Base-by-base conservation (phyloP, 257 asterid genomes). In the Jasminum sambac region DNA sequence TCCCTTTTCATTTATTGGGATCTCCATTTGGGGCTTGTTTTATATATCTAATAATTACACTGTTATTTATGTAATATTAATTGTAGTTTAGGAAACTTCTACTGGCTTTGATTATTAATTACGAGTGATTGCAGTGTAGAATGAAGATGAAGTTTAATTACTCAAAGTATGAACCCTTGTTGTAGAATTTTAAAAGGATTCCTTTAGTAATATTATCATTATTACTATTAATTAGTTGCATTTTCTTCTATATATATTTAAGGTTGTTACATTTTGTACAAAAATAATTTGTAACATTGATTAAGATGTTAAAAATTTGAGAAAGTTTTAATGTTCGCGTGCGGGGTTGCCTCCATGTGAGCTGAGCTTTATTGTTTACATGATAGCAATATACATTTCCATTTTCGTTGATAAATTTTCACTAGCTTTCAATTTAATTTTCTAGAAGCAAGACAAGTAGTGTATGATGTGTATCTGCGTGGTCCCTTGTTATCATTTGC, bases 281-380 rank as follows among this genome's bases (percentile, higher is more conserved):
- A 41, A 41, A 41, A 41, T 41, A n/a, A n/a, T n/a, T n/a, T n/a
- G n/a, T 11, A 42, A 42, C 14, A 16, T 12, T 11, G 17, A 9
- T 42, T 12, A 42, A 42, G 52, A 43, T 43, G 17, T 14, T 2
- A 13, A 4, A 43, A 48, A n/a, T 48, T 16, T 16, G 58, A 48
- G 23, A n/a, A 46, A 46, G 58, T 48, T 46, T 5, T 48, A 17
- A 48, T 30, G 2, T 30, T 30, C 36, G 36, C 36, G 36, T 30
- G 36, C 36, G 36, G 36, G 36, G 1, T 30, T 30, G 4, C 2
- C 36, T 30, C 13, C 64, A 36, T 11, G 44, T 36, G 26, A 59
- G 42, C 65, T 64, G 71, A 50, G 76, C 76, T 72, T 72, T 72
- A 72, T 64, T 72, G 77, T 67, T 64, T 8, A 62, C 57, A 44